These are phyloP conservation scores for Penicillium roqueforti DNA, from an alignment of 495 filamentous ascomycete species.

Conservation along the genomic window DNA sequence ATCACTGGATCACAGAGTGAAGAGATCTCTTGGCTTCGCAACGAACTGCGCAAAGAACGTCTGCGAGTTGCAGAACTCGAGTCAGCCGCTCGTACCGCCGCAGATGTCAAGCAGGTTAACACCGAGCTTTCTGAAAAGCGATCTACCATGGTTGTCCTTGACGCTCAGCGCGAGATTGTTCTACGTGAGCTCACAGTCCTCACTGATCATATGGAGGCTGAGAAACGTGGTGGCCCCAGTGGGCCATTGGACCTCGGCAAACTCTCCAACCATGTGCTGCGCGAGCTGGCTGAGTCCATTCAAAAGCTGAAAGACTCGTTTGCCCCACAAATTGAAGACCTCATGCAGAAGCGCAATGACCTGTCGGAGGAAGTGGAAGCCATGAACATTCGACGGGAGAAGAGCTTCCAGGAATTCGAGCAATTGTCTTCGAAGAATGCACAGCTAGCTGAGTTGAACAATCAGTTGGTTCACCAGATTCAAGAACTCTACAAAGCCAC, in stretches of 20 bases:
- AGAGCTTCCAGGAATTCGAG: slow-evolving; percentile 91
- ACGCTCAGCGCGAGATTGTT: slow-evolving; percentile 92
- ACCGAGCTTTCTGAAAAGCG: slow-evolving; percentile 88
- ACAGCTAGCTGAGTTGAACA: slow-evolving; percentile 90
- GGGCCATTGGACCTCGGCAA: slow-evolving; percentile 68
- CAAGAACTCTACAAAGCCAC: slow-evolving; percentile 86
- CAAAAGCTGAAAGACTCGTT: slow-evolving; percentile 80
- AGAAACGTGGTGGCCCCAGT: slow-evolving; percentile 55
- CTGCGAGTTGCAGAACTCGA: slow-evolving; percentile 82
- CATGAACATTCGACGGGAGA: slow-evolving; percentile 77
- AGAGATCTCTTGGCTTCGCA: slow-evolving; percentile 67
- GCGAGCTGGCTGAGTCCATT: slow-evolving; percentile 82
- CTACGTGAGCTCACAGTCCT: slow-evolving; percentile 86
- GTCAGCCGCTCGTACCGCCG: slow-evolving; percentile 59
- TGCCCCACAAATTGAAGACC: slow-evolving; percentile 71
- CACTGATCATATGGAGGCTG: slow-evolving; percentile 68
- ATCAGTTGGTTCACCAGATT: slow-evolving; percentile 88
- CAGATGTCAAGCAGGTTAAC: slow-evolving; percentile 78
- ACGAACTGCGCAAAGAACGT: slow-evolving; percentile 74
- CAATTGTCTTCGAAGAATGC: slow-evolving; percentile 89
- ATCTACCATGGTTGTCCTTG: slow-evolving; percentile 92
- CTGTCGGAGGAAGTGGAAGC: slow-evolving; percentile 76
- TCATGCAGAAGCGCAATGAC: slow-evolving; percentile 77
- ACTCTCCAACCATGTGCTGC: slow-evolving; percentile 77
- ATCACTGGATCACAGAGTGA: slow-evolving; percentile 62